Percentiles rank a stretch among this genome's conserved stretches.
Conservation (phyloP, 805 yeast genomes). For the Wickerhamomyces bisporus region DNA sequence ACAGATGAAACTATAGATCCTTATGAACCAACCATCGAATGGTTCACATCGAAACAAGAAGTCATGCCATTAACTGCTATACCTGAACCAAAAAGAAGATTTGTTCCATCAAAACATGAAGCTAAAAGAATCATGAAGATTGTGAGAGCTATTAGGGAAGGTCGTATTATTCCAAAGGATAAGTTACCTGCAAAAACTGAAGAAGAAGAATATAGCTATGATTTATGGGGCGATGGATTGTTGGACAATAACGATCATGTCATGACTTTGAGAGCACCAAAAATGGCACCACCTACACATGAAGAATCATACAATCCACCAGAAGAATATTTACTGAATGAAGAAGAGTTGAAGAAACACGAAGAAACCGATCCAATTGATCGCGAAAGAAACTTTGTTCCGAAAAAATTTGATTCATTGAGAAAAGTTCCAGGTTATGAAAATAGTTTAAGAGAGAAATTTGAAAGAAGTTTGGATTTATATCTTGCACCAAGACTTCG, state of each 20-base stretch:
- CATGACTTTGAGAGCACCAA: slow-evolving; percentile 93
- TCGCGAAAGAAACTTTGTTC: slow-evolving; percentile 72
- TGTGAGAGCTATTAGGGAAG: slow-evolving; percentile 94
- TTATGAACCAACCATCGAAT: slow-evolving; percentile 89
- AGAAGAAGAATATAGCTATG: slow-evolving; percentile 54
- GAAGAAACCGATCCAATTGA: slow-evolving; percentile 66
- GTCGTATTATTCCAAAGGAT: slow-evolving; percentile 79
- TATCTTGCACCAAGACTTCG: slow-evolving; percentile 96
- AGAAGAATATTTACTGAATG: slow-evolving; percentile 79
- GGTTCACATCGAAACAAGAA: slow-evolving; percentile 86
- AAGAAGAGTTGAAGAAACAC: slow-evolving; percentile 73
- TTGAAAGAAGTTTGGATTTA: slow-evolving; percentile 89
- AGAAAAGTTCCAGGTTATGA: slow-evolving; percentile 93
- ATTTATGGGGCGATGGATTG: slow-evolving; percentile 80
- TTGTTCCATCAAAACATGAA: slow-evolving; percentile 94
- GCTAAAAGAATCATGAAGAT: slow-evolving; percentile 95
- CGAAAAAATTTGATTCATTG: slow-evolving; percentile 74
- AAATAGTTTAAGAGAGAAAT: slow-evolving; percentile 80
- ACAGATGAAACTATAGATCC: slow-evolving; percentile 80
- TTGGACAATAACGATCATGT: slow-evolving; percentile 64
- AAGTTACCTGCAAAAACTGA: slow-evolving; percentile 44
- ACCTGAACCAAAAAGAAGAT: slow-evolving; percentile 97
- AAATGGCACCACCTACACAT: slow-evolving; percentile 90
- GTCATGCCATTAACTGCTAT: slow-evolving; percentile 87
- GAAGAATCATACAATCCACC: slow-evolving; percentile 98